phyloP scores from a whole-genome alignment of 192 early-diverging fungal genomes.

The Glomus cerebriforme region DNA sequence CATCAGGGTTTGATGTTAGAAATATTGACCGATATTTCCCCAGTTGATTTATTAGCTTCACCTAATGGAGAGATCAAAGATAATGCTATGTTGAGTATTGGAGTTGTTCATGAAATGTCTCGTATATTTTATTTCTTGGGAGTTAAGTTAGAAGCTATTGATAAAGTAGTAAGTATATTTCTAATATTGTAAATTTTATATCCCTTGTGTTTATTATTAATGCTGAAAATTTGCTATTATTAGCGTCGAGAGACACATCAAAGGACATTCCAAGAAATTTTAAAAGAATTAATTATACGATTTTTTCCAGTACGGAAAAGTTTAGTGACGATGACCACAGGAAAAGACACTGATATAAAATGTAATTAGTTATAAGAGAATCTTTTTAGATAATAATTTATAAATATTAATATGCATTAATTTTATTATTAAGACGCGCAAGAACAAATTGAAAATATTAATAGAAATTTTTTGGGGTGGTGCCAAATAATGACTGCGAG shows the following conservation, averaged over 20 bases:
- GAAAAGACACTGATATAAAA: background rate
- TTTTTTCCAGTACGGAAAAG: background rate
- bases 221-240: background rate
- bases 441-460: constrained; percentile 14
- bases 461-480: constrained; percentile 25
- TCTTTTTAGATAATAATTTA: background rate
- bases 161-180: constrained; percentile 23
- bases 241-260: constrained; percentile 20
- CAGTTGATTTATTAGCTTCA: background rate
- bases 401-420: background rate
- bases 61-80: background rate
- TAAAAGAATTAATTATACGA: constrained; percentile 22
- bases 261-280: constrained; percentile 15
- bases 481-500: constrained; percentile 13
- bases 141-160: constrained; percentile 4
- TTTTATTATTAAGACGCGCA: background rate
- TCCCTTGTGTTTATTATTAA: background rate
- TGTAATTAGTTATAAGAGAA: background rate
- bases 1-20: constrained; percentile 28
- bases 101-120: constrained; percentile 22
- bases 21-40: constrained; percentile 21
- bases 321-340: background rate
- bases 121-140: constrained; percentile 26
- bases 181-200: background rate
- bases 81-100: background rate